Evolutionary conservation across 2,329 filamentous ascomycete species (phyloP).

Genomic region (Scytalidium lignicola): DNA sequence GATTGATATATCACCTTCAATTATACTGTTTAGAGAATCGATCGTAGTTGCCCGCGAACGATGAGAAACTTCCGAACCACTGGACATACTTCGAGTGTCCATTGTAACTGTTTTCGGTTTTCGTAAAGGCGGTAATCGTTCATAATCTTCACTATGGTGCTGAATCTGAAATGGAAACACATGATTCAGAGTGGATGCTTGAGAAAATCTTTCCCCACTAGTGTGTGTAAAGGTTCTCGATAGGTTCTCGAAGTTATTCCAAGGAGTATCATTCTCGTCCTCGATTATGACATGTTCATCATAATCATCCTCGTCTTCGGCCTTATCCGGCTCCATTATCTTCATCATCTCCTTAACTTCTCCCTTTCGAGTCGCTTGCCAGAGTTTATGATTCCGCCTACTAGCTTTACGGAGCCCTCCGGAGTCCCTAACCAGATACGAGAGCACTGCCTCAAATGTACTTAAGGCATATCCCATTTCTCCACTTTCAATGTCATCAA

Average conservation of each 20-base stretch:
- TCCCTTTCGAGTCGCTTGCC: slow-evolving; percentile 79
- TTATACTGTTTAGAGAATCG: slow-evolving; percentile 63
- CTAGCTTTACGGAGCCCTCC: slow-evolving; percentile 78
- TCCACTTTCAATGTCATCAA: slow-evolving; percentile 93
- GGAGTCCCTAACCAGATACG: slow-evolving; percentile 81
- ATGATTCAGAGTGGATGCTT: slow-evolving; percentile 55
- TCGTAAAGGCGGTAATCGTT: slow-evolving; percentile 20
- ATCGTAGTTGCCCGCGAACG: slow-evolving; percentile 75
- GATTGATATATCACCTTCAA: slow-evolving; percentile 83
- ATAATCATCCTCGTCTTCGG: slow-evolving; percentile 21
- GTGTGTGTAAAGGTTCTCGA: slow-evolving; percentile 18
- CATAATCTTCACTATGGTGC: slow-evolving; percentile 48
- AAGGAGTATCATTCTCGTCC: slow-evolving; percentile 38
- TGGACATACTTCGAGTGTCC: slow-evolving; percentile 85
- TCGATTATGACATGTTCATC: slow-evolving; percentile 40
- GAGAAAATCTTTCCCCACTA: slow-evolving; percentile 17
- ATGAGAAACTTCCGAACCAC: slow-evolving; percentile 77
- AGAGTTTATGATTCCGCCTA: slow-evolving; percentile 76
- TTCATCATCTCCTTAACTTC: slow-evolving; percentile 68
- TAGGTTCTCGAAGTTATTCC: slow-evolving; percentile 19
- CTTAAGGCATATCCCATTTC: slow-evolving; percentile 95
- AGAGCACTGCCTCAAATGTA: slow-evolving; percentile 89
- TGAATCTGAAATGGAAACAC: slow-evolving; percentile 86
- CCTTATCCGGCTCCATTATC: slow-evolving; percentile 67
- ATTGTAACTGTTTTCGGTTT: slow-evolving; percentile 65